A percentile compares a stretch with the other conserved stretches of the same genome.
Conservation (phyloP, 768 basidiomycete genomes). For the Botryobasidium botryosum region DNA sequence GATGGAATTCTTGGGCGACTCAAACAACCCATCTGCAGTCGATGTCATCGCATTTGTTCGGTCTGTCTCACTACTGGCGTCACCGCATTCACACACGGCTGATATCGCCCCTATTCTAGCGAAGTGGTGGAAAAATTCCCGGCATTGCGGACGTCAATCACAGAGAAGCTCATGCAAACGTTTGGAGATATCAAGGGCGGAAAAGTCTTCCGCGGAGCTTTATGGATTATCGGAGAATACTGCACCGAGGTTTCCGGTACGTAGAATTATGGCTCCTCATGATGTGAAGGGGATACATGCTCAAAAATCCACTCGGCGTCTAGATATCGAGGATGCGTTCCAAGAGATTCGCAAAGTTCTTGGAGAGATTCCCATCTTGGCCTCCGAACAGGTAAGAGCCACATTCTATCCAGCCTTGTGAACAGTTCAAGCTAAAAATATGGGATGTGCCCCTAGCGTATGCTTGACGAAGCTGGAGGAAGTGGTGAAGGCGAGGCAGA, state of each 20-base stretch:
- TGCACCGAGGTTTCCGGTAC: constrained; percentile 34
- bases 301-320: constrained; percentile 6
- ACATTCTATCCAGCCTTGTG: not conserved
- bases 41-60: constrained; percentile 84
- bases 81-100: not conserved
- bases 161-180: constrained; percentile 66
- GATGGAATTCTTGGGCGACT: constrained; percentile 89
- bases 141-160: constrained; percentile 59
- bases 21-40: constrained; percentile 85
- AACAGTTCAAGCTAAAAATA: not conserved
- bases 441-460: constrained; percentile 18
- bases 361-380: constrained; percentile 95
- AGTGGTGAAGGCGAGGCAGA: constrained; percentile 34
- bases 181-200: constrained; percentile 84
- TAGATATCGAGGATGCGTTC: constrained; percentile 57
- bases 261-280: constrained; percentile 6
- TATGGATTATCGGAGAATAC: constrained; percentile 99
- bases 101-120: constrained; percentile 22
- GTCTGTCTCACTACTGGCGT: constrained; percentile 19
- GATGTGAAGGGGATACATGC: not conserved
- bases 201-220: constrained; percentile 88
- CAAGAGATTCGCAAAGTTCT: constrained; percentile 66
- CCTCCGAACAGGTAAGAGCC: constrained; percentile 52
- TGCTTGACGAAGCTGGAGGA: constrained; percentile 59
- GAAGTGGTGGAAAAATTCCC: constrained; percentile 99